Conservation (phyloP, 257 asterid genomes). For the Plantago ovata region DNA sequence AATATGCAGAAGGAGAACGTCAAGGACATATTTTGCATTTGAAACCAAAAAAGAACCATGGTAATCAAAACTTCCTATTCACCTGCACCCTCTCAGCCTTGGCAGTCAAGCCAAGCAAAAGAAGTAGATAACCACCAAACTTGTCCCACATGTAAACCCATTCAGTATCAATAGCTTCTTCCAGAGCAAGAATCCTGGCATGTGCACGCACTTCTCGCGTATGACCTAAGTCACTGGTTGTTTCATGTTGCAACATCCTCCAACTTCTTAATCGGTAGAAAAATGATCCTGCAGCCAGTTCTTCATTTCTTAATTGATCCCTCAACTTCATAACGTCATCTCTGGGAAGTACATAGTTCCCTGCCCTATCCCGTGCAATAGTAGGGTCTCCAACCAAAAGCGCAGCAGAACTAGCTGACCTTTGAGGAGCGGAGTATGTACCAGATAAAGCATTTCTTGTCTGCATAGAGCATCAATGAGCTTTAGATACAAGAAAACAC, state of each 20-base stretch:
- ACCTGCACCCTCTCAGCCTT: conserved; percentile 99
- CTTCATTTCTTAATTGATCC: conserved; percentile 96
- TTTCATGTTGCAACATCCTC: conserved; percentile 58
- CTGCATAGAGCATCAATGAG: conserved; percentile 41
- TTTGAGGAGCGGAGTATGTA: conserved; percentile 99
- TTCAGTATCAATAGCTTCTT: conserved; percentile 98
- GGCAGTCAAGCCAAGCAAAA: conserved; percentile 97
- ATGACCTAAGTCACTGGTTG: conserved; percentile 76
- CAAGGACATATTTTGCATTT: conserved; percentile 11
- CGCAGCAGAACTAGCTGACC: conserved; percentile 97
- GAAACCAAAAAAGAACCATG: conserved; percentile 13
- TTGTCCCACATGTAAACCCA: conserved; percentile 99
- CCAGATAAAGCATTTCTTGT: conserved; percentile 96
- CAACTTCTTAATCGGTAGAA: conserved; percentile 58
- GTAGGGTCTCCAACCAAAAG: conserved; percentile 99
- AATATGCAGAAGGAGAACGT: conserved; percentile 17
- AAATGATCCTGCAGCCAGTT: conserved; percentile 85
- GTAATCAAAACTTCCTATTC: conserved; percentile 18
- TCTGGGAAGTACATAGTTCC: conserved; percentile 96
- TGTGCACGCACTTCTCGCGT: conserved; percentile 98
- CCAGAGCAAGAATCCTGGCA: conserved; percentile 95
- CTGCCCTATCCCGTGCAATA: conserved; percentile 83
- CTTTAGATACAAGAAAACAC: conserved; percentile 23
- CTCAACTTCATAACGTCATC: conserved; percentile 97
- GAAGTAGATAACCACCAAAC: conserved; percentile 97